These are phyloP conservation scores for Oryza nivara DNA, from an alignment of 176 grass and related monocot species.

Conservation along the genomic window DNA sequence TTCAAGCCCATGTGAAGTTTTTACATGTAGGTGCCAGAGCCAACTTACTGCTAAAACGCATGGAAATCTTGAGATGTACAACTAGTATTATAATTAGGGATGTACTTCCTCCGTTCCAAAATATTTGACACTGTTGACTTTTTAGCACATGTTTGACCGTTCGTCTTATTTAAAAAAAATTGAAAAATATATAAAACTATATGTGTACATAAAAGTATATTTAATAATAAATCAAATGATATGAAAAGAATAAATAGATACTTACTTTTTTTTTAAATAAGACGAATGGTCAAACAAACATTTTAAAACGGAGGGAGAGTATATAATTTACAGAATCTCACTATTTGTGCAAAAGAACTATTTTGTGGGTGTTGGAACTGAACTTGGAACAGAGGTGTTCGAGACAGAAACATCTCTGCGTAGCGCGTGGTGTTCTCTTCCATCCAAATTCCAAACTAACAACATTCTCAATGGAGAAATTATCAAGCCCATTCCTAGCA, in stretches of 20 bases:
- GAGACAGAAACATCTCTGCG: neutral
- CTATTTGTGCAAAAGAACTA: neutral
- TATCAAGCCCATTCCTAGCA: neutral
- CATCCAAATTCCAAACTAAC: neutral
- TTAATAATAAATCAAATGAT: too few relatives aligned
- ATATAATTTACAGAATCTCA: neutral
- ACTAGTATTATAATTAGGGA: neutral
- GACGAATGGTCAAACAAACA: too few relatives aligned
- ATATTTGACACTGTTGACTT: too few relatives aligned
- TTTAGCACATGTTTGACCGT: too few relatives aligned
- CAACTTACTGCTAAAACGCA: neutral
- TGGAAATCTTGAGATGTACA: neutral
- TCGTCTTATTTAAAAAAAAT: too few relatives aligned
- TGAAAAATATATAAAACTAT: too few relatives aligned
- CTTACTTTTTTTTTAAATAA: too few relatives aligned
- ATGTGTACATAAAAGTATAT: too few relatives aligned
- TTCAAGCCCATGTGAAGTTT: conserved; percentile 54
- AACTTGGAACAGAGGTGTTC: neutral
- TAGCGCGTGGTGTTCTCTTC: neutral
- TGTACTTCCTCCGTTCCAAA: too few relatives aligned
- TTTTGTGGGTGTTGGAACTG: neutral
- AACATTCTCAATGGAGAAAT: neutral
- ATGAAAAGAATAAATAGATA: too few relatives aligned
- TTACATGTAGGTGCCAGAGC: neutral
- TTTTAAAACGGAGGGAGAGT: too few relatives aligned